Base-by-base conservation (phyloP, 2,329 filamentous ascomycete species). In the Ustulina deusta region DNA sequence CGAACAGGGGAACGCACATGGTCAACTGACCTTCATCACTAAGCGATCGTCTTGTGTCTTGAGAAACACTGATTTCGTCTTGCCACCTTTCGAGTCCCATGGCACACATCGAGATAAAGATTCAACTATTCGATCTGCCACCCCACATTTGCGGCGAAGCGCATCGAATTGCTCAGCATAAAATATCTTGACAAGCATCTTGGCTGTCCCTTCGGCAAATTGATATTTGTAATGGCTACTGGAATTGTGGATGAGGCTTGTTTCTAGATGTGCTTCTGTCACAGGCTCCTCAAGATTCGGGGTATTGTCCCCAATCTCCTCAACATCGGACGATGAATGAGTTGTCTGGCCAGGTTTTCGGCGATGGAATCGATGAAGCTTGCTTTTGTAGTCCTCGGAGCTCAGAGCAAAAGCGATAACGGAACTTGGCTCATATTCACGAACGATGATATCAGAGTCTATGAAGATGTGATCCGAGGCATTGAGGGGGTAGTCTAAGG, bases 81-180 rank as follows among this genome's bases (percentile, higher is more conserved):
- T 99, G 72, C 96, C 96, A 27, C 96, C 97, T 78, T 97, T 97
- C 2, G 93, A 97, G 80, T 99, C 96, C 93, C 95, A 99, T 79
- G 98, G 97, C 22, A 97, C 87, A 80, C 97, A 99, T 22, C 96
- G 90, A 7, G 96, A 98, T 25, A 99, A 84, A 1, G 94, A 97
- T 78, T 99, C 96, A 29, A 98, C 90, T 72, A 99, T 97, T 40
- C 96, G 92, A 76, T 98, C 94, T 1, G 93, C 90, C 9, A 97
- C 92, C 17, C 95, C 95, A 72, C 95, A 98, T 80, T 97, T 97
- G 64, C 93, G 89, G 63, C 96, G 90, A 44, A 99, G 86, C 2
- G 96, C 96, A 80, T 99, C 96, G 74, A 99, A 99, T 71, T 97
- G 96, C 79, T 98, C 96, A 0, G 96, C 96, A 75, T 97, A 99